These are phyloP conservation scores for Podaxis sp. DNA, from an alignment of 768 basidiomycete species.

Conservation along the genomic window DNA sequence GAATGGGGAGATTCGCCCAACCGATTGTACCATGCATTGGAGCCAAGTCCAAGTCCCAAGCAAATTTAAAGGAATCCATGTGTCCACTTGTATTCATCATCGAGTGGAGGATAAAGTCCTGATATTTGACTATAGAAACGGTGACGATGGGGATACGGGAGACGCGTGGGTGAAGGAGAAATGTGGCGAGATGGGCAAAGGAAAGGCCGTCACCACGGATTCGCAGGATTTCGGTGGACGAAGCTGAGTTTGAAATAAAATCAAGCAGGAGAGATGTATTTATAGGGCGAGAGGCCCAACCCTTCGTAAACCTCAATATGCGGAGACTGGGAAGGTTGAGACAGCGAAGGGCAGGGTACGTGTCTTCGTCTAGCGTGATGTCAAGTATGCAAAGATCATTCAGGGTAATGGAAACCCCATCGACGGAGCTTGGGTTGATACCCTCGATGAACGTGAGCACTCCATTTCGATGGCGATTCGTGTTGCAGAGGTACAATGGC, in stretches of 20 bases:
- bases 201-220: background rate
- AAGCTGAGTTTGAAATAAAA: background rate
- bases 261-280: background rate
- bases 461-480: too few relatives aligned
- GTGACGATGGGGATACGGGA: background rate
- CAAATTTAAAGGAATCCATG: background rate
- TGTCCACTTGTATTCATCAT: background rate
- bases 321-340: background rate
- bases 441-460: too few relatives aligned
- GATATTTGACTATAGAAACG: background rate
- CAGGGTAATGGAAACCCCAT: background rate
- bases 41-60: background rate
- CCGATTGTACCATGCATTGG: background rate
- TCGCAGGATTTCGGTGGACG: background rate
- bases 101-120: background rate
- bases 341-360: background rate
- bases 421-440: background rate
- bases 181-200: background rate
- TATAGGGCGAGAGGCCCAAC: background rate
- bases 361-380: background rate
- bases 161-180: background rate
- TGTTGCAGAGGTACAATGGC: too few relatives aligned
- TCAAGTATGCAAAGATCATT: background rate
- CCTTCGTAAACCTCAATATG: background rate
- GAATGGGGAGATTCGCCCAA: background rate